Conservation (phyloP, 495 filamentous ascomycete genomes). For the Penicillium salamii region DNA sequence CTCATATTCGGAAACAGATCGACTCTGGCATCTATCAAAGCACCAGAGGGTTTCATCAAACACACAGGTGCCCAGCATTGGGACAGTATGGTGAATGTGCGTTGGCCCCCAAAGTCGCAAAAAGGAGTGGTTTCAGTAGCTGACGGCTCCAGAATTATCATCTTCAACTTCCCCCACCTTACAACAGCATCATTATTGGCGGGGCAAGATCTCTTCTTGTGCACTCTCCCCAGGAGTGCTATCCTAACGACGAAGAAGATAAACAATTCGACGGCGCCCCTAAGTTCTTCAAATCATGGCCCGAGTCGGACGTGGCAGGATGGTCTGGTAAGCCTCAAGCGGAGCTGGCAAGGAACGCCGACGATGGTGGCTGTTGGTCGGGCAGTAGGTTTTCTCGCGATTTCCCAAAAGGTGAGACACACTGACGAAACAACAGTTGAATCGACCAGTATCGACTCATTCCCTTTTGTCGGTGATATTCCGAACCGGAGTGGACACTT, state of each 20-base stretch:
- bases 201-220: constrained; percentile 1
- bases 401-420: neutral
- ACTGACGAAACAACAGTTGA: neutral
- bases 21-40: neutral
- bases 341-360: neutral
- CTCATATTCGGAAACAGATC: neutral
- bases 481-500: neutral
- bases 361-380: constrained; percentile 1
- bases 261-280: neutral
- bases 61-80: constrained; percentile 1
- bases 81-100: neutral
- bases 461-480: neutral
- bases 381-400: neutral
- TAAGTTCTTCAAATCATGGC: neutral
- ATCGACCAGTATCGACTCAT: neutral
- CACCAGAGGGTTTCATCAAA: neutral
- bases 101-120: neutral
- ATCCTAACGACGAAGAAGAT: neutral
- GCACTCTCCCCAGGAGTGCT: neutral
- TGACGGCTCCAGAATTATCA: neutral
- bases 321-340: neutral
- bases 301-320: neutral
- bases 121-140: neutral
- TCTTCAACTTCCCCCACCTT: neutral
- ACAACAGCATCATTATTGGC: constrained; percentile 1